Base-by-base conservation (phyloP, 805 yeast species). In the Starmerella bombi region DNA sequence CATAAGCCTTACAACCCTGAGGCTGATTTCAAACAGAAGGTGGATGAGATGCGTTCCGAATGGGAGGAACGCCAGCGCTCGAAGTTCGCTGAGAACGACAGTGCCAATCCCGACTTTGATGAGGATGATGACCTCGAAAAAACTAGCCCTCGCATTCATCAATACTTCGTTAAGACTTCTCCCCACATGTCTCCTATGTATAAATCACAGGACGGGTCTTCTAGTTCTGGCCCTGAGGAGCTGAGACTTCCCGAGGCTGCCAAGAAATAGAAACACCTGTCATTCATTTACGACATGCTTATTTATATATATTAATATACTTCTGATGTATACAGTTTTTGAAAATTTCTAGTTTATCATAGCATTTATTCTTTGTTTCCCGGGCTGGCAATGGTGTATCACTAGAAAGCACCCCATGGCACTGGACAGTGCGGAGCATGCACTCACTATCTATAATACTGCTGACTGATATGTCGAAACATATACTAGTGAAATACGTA, bases 1-100 rank as follows among this genome's bases (percentile, higher is more conserved):
- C 51, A 46, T 43, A 60, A 59, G 56, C 41, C 54, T 50, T 60
- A 60, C 56, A 54, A 60, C 50, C 57, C 63, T 30, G 63, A 58
- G 48, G 52, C 54, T 22, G 65, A 60, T 46, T 57, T 55, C 59
- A 54, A 59, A 56, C 63, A 59, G 54, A 53, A 53, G 42, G 61
- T 60, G 28, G 60, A 56, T 28, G 61, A 58, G 47, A 49, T 60
- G 54, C 56, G 62, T 37, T 39, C 35, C 30, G 62, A 58, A 43
- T 60, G 64, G 64, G 59, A 55, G 49, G 54, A 51, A 32, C 51
- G 53, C 41, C 62, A 59, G 51, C 49, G 53, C 23, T 39, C 42
- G 35, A 56, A 58, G 56, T 35, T 41, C 41, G n/a, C 32, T 25
- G 59, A 54, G 48, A 21, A 43, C 25, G 40, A 34, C 30, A 25